Evolutionary conservation across 345 rosid species (phyloP).

Genomic region (Populus euphratica): DNA sequence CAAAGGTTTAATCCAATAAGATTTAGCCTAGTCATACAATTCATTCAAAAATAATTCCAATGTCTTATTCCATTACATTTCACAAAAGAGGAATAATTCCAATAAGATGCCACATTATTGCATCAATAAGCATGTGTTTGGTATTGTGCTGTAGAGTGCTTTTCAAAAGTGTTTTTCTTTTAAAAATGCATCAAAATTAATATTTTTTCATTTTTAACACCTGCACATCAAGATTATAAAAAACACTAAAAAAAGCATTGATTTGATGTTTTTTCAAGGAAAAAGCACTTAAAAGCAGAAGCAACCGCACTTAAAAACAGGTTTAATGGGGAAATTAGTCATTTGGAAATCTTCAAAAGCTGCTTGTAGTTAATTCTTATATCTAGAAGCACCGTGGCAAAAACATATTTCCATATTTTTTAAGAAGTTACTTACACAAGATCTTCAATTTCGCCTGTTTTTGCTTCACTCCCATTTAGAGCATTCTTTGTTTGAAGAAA

Average conservation of each 20-base stretch:
- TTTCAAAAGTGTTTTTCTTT: no score
- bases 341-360: no score
- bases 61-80: not conserved
- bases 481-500: conserved; percentile 37
- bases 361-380: not conserved
- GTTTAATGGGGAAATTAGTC: not conserved
- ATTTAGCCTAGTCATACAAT: not conserved
- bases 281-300: no score
- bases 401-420: not conserved
- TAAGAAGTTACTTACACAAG: conserved; percentile 42
- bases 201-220: no score
- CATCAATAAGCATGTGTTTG: not conserved
- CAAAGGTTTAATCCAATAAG: not conserved
- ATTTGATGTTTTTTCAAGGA: no score
- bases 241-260: no score
- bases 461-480: conserved; percentile 32
- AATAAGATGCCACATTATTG: not conserved
- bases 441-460: conserved; percentile 32
- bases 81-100: not conserved
- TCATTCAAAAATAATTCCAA: not conserved
- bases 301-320: no score
- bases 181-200: no score
- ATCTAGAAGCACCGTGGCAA: not conserved
- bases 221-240: no score
- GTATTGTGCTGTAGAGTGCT: no score